A percentile compares a stretch with the other conserved stretches of the same genome.
These are phyloP conservation scores for Umbelopsis ramanniana DNA, from an alignment of 192 early-diverging fungal genomes.

Conservation along the genomic window DNA sequence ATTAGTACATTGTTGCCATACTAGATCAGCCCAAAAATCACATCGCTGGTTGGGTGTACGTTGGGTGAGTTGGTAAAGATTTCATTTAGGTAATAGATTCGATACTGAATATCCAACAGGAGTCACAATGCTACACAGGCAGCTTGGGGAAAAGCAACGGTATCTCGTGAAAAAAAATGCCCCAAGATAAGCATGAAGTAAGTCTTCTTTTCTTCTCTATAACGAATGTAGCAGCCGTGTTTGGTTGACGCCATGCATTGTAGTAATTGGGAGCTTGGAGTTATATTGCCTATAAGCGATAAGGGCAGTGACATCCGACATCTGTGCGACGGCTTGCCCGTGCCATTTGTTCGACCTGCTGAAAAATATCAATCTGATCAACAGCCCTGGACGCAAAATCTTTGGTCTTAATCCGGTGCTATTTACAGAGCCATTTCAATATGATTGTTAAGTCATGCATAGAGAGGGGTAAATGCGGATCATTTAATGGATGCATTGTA, in stretches of 20 bases:
- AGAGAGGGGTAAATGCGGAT: no score
- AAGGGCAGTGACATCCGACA: background rate
- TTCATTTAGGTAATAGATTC: background rate
- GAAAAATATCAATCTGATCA: constrained; percentile 31
- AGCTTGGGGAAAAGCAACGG: constrained; percentile 36
- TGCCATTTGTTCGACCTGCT: constrained; percentile 34
- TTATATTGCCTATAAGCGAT: constrained; percentile 35
- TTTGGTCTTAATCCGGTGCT: background rate
- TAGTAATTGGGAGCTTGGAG: constrained; percentile 48
- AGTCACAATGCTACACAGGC: constrained; percentile 39
- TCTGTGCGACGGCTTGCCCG: constrained; percentile 22
- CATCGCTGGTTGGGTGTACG: constrained; percentile 37
- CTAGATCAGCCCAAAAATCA: background rate
- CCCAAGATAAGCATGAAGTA: constrained; percentile 43
- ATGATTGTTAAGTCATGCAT: no score
- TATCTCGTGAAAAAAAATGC: constrained; percentile 16
- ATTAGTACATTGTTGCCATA: constrained; percentile 41
- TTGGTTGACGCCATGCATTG: background rate
- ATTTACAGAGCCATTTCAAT: no score
- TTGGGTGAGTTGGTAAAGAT: constrained; percentile 29
- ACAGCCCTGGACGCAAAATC: constrained; percentile 35
- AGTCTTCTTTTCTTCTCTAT: background rate
- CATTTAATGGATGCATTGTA: no score
- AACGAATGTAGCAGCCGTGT: no score
- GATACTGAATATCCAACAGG: background rate